phyloP scores from a whole-genome alignment of 192 early-diverging fungal genomes.

The Helicostylum pulchrum region DNA sequence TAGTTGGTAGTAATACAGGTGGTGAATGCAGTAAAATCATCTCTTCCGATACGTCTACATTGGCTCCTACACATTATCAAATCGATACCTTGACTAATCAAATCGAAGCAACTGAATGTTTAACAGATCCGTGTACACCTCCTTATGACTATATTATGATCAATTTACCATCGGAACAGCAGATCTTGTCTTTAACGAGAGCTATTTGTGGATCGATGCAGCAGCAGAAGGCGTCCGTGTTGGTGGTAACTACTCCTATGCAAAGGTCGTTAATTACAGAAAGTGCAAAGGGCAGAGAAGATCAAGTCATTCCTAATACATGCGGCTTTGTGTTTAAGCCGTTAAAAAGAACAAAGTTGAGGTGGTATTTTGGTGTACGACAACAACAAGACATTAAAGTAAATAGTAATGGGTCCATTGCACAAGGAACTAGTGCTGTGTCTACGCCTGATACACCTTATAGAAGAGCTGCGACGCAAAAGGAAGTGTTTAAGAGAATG shows the following conservation, averaged over 20 bases:
- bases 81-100: slow-evolving; percentile 42
- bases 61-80: not conserved
- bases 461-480: slow-evolving; percentile 46
- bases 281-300: slow-evolving; percentile 35
- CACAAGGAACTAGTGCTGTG: not conserved
- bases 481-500: slow-evolving; percentile 52
- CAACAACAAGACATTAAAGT: slow-evolving; percentile 2
- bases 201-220: slow-evolving; percentile 18
- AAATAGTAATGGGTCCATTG: slow-evolving; percentile 1
- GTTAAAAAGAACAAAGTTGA: slow-evolving; percentile 47
- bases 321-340: slow-evolving; percentile 59
- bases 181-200: slow-evolving; percentile 36
- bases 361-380: slow-evolving; percentile 41
- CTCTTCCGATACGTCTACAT: not conserved
- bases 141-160: slow-evolving; percentile 45
- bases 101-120: slow-evolving; percentile 37
- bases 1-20: slow-evolving; percentile 26
- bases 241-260: slow-evolving; percentile 55
- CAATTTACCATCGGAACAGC: slow-evolving; percentile 43
- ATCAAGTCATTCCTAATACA: slow-evolving; percentile 29
- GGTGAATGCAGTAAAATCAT: not conserved
- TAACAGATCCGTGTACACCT: slow-evolving; percentile 21
- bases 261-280: slow-evolving; percentile 50
- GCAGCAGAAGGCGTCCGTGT: slow-evolving; percentile 22
- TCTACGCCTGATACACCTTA: slow-evolving; percentile 35